A percentile compares a stretch with the other conserved stretches of the same genome.
Conservation (phyloP, 176 grass and related monocot genomes). For the Juncus effusus region DNA sequence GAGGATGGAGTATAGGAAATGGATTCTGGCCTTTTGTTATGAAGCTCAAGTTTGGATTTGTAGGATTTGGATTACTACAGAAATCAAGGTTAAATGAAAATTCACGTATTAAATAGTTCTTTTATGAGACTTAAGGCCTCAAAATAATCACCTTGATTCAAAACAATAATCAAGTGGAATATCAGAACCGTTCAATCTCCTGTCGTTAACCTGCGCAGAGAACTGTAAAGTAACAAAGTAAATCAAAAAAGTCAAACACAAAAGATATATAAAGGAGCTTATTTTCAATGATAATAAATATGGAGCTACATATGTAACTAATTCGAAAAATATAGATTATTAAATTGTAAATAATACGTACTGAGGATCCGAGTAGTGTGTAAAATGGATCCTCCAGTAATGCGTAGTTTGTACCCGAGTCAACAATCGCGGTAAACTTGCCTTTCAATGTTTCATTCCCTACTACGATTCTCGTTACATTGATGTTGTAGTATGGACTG, state of each 20-base stretch:
- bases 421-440: slow-evolving; percentile 40
- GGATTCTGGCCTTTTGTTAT: slow-evolving; percentile 32
- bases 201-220: slow-evolving; percentile 21
- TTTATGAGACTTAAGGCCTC: no score
- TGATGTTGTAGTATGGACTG: slow-evolving; percentile 68
- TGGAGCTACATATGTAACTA: no score
- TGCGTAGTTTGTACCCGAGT: slow-evolving; percentile 78
- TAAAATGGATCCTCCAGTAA: slow-evolving; percentile 62
- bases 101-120: no score
- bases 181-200: slow-evolving; percentile 5
- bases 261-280: background rate
- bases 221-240: background rate
- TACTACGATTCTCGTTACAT: slow-evolving; percentile 43
- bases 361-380: slow-evolving; percentile 30
- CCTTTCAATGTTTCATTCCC: slow-evolving; percentile 7
- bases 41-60: slow-evolving; percentile 24
- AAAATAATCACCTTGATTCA: no score
- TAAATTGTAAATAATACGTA: slow-evolving; percentile 13
- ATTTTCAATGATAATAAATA: background rate
- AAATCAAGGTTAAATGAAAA: slow-evolving; percentile 1
- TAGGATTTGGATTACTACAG: background rate
- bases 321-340: background rate
- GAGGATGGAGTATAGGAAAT: slow-evolving; percentile 26
- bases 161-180: slow-evolving; percentile 49
- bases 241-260: background rate